These are phyloP conservation scores for Boletus subcaerulescens DNA, from an alignment of 768 basidiomycete species.

Conservation along the genomic window DNA sequence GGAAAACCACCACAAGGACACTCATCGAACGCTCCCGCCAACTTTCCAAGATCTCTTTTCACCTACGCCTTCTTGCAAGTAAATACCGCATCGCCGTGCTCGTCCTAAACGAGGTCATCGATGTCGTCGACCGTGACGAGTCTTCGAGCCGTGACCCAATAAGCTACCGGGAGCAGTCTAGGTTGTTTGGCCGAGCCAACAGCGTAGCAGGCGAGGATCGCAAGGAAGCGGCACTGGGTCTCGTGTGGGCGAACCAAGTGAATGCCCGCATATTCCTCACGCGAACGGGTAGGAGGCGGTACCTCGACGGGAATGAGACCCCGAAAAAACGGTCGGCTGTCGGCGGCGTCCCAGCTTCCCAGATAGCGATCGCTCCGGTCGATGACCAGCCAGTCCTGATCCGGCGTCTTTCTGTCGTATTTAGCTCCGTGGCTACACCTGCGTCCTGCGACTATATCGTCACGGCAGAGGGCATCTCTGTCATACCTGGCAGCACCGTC, in stretches of 20 bases:
- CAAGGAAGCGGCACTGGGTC: conserved; percentile 83
- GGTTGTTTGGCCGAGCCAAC: conserved; percentile 71
- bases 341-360: conserved; percentile 1
- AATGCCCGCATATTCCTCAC: conserved; percentile 82
- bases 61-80: conserved; percentile 69
- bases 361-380: conserved; percentile 10
- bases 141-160: conserved; percentile 31
- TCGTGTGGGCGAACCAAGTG: conserved; percentile 93
- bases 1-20: conserved; percentile 55
- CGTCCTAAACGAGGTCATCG: conserved; percentile 86
- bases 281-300: conserved; percentile 67
- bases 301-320: conserved; percentile 40
- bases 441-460: conserved; percentile 76
- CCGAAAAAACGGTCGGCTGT: conserved; percentile 26
- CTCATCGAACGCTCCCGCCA: conserved; percentile 72
- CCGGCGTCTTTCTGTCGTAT: conserved; percentile 73
- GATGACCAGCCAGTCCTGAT: conserved; percentile 52
- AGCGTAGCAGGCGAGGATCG: conserved; percentile 52
- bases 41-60: conserved; percentile 61
- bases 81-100: conserved; percentile 67
- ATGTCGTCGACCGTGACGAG: conserved; percentile 53
- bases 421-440: conserved; percentile 60
- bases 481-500: conserved; percentile 25
- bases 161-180: conserved; percentile 68
- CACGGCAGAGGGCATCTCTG: conserved; percentile 53